Evolutionary conservation across 2,329 filamentous ascomycete species (phyloP), one percentile per base, ranked within the genome.

Genomic region (Rutstroemia sydowiana): DNA sequence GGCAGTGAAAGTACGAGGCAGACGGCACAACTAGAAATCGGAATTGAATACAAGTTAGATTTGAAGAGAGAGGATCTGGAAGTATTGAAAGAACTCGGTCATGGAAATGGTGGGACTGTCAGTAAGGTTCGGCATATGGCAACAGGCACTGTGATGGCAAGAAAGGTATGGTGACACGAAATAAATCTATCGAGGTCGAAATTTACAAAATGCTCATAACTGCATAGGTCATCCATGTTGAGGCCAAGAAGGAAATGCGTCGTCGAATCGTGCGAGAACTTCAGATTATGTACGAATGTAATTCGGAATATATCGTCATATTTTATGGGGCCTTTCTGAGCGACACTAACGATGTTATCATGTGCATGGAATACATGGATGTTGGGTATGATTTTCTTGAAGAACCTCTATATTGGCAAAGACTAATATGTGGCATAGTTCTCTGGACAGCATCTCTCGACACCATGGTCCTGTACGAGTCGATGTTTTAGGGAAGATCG

Each of bases 311-410:
- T 69, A 97, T 98, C 65, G 93, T 98, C 55, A 95, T 87, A 50
- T 98, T 96, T 70, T 97, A 97, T 66, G 93, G 93, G 55, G 93
- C 93, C 34, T 98, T 97, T 67, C 80, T 97, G 65, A 97, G 95
- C 67, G 88, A 95, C 66, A 90, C 90, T 56, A 92, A 95, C 66
- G 93, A 98, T 72, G 95, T 98, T 54, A 95, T 97, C 62, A 92
- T 98, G 85, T 98, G 93, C 70, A 98, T 98, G 93, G 93, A 98
- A 70, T 97, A 98, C 68, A 95, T 95, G 89, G 93, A 98, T 71
- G 89, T 92, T 68, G 93, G 93, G 93, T 97, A 78, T 71, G 88
- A 74, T 43, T 14, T 14, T 11, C 11, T n/a, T 10, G n/a, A 28
- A 28, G 41, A 10, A 20, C n/a, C n/a, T 18, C 6, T 30, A 14